A percentile compares a stretch with the other conserved stretches of the same genome.
These are phyloP conservation scores for Parietaria judaica DNA, from an alignment of 306 rosid species.

Conservation along the genomic window DNA sequence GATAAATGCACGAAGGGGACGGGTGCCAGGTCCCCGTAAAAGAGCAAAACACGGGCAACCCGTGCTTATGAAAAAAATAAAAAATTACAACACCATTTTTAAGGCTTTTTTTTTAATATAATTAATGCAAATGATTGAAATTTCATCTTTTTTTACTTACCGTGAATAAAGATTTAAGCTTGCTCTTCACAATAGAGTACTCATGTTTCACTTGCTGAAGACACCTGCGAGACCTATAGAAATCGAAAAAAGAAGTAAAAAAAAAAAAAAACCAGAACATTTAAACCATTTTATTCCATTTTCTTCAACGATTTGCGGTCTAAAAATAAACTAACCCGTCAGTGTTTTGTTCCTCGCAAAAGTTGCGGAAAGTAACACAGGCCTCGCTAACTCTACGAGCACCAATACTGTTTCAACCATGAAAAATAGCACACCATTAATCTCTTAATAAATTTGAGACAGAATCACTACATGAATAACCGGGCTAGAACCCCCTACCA, in stretches of 20 bases:
- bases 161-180: conserved; percentile 71
- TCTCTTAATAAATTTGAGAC: too few relatives aligned
- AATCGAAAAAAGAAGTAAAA: conserved; percentile 1
- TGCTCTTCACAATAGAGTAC: conserved; percentile 68
- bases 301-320: background rate
- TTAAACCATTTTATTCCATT: too few relatives aligned
- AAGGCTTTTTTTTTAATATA: background rate
- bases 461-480: too few relatives aligned
- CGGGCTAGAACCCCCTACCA: too few relatives aligned
- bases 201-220: conserved; percentile 86
- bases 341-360: conserved; percentile 70
- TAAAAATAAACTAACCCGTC: conserved; percentile 61
- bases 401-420: conserved; percentile 57
- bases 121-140: background rate
- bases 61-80: background rate
- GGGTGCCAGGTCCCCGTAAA: too few relatives aligned
- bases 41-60: too few relatives aligned
- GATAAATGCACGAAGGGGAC: too few relatives aligned
- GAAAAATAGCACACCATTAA: background rate
- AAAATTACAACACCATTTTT: background rate
- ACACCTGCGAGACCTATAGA: conserved; percentile 68
- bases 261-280: background rate
- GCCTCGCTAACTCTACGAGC: conserved; percentile 83
- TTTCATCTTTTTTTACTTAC: conserved; percentile 30
- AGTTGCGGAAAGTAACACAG: conserved; percentile 74